Percentiles rank a stretch among this genome's conserved stretches.
Conservation (phyloP, 1,284 basidiomycete species). For the Hypsizygus ulmarius region DNA sequence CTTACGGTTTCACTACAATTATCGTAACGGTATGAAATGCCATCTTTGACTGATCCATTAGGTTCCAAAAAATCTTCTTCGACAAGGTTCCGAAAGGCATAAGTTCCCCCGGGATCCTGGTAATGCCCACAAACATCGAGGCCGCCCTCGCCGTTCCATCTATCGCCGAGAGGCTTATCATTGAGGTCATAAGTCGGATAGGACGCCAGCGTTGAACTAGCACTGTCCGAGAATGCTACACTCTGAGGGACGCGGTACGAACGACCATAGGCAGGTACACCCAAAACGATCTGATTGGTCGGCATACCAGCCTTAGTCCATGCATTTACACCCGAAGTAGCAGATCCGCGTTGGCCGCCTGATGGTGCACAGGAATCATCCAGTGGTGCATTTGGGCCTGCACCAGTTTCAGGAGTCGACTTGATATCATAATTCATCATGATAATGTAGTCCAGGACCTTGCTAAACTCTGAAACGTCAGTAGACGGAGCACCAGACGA, state of each 20-base stretch:
- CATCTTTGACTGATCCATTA: conserved; percentile 47
- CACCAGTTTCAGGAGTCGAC: conserved; percentile 47
- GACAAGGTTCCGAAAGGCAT: conserved; percentile 61
- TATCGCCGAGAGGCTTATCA: conserved; percentile 49
- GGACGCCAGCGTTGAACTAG: conserved; percentile 32
- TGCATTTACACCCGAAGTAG: conserved; percentile 64
- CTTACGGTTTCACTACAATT: conserved; percentile 68
- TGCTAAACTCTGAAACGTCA: conserved; percentile 69
- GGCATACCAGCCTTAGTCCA: conserved; percentile 84
- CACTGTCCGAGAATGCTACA: conserved; percentile 33
- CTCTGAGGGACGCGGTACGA: conserved; percentile 44
- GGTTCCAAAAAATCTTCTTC: conserved; percentile 48
- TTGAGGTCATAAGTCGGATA: conserved; percentile 51
- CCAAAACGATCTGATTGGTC: conserved; percentile 63
- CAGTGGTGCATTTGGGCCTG: conserved; percentile 83
- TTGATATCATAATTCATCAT: conserved; percentile 90
- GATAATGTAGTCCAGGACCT: conserved; percentile 74
- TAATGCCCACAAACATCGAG: conserved; percentile 52
- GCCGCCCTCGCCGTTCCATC: conserved; percentile 48
- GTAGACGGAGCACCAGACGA: conserved; percentile 52
- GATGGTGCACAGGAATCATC: conserved; percentile 69
- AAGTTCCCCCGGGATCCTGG: conserved; percentile 43
- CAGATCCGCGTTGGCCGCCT: conserved; percentile 68
- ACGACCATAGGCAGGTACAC: conserved; percentile 77
- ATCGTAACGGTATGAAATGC: conserved; percentile 55